Conservation (phyloP, 139 green algal genomes). For the Chlorella sp. region DNA sequence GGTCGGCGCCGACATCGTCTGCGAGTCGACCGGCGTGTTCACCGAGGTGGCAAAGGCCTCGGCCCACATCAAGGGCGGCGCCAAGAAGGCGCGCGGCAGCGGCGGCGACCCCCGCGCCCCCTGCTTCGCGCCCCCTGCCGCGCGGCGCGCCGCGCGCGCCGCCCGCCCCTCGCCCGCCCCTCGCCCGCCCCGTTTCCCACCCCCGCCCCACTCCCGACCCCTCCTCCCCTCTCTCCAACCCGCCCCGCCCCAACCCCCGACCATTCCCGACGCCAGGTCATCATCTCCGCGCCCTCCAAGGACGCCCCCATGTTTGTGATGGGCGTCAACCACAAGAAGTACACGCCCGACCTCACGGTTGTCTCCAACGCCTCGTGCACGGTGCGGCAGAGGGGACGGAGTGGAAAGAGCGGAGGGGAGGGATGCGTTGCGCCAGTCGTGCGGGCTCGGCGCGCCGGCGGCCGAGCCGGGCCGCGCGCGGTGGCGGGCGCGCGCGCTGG, state of each 20-base stretch:
- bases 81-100: constrained; percentile 78
- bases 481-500: too few species aligned
- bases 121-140: too few species aligned
- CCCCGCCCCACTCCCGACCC: not conserved
- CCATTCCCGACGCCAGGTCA: constrained; percentile 68
- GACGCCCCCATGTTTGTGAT: constrained; percentile 97
- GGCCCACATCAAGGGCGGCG: constrained; percentile 83
- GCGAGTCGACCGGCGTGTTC: constrained; percentile 95
- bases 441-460: too few species aligned
- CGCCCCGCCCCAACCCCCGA: not conserved
- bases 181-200: too few species aligned
- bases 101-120: too few species aligned
- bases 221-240: not conserved
- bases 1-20: constrained; percentile 80
- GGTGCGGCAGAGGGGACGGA: too few species aligned
- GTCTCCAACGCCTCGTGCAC: constrained; percentile 96
- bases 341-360: constrained; percentile 73
- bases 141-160: too few species aligned
- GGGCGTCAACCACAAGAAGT: constrained; percentile 92
- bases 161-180: too few species aligned
- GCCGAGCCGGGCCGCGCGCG: too few species aligned
- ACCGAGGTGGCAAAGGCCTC: constrained; percentile 81
- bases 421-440: too few species aligned
- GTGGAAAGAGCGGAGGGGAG: too few species aligned
- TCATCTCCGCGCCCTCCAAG: constrained; percentile 92